Conservation (phyloP, 1,284 basidiomycete species). For the Tremellales sp. region DNA sequence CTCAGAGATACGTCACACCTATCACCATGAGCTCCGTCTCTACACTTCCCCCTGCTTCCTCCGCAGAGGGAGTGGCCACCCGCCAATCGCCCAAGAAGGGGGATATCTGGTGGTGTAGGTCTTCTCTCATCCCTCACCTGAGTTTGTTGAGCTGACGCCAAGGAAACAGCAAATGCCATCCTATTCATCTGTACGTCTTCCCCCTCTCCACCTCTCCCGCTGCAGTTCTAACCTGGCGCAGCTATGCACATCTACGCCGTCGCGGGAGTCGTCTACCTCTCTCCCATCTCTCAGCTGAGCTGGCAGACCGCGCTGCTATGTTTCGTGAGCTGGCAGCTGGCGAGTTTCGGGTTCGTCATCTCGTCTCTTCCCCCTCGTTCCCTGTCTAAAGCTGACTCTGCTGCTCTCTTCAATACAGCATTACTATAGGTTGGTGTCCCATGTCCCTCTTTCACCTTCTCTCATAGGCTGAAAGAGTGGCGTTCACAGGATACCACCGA, state of each 20-base stretch:
- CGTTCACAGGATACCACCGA: conserved; percentile 61
- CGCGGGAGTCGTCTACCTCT: conserved; percentile 55
- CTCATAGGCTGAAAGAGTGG: not conserved
- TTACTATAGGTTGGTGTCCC: conserved; percentile 11
- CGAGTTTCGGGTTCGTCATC: conserved; percentile 61
- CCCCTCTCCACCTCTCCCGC: not conserved
- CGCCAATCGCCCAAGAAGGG: no score
- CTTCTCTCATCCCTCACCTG: not conserved
- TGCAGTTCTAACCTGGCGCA: conserved; percentile 3
- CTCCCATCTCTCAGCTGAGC: conserved; percentile 52
- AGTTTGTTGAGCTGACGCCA: conserved; percentile 2
- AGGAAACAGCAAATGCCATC: conserved; percentile 53
- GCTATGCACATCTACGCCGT: conserved; percentile 60
- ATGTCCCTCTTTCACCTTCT: not conserved
- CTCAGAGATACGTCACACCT: no score
- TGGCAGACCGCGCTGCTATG: conserved; percentile 55
- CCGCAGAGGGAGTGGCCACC: no score
- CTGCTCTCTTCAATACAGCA: conserved; percentile 3
- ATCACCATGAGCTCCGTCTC: no score
- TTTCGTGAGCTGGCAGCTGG: conserved; percentile 64
- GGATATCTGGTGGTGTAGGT: conserved; percentile 39
- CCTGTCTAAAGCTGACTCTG: not conserved
- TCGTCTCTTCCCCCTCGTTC: conserved; percentile 1
- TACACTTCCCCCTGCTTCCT: no score
- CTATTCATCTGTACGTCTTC: conserved; percentile 57